Conservation (phyloP, 1,284 basidiomycete genomes). For the Sanghuangporus baumii region DNA sequence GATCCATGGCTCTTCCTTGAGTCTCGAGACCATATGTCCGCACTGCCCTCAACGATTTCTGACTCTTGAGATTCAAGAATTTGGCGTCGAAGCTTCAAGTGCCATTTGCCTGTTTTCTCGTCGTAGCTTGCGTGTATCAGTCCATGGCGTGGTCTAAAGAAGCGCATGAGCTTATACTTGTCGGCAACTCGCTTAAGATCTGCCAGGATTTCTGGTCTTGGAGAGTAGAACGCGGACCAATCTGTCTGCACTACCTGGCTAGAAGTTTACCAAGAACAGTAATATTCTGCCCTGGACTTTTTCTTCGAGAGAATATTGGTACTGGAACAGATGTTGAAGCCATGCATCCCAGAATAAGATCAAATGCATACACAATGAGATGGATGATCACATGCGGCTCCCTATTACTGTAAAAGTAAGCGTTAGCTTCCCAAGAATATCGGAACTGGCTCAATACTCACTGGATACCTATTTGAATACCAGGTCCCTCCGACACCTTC, state of each 20-base stretch:
- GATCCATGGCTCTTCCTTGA: slow-evolving; percentile 54
- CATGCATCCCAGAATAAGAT: background rate
- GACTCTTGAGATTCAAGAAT: slow-evolving; percentile 20
- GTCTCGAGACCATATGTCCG: slow-evolving; percentile 48
- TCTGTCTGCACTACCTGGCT: slow-evolving; percentile 32
- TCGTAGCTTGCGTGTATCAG: slow-evolving; percentile 45
- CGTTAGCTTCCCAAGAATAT: background rate
- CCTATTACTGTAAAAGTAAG: slow-evolving; percentile 27
- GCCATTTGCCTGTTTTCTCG: slow-evolving; percentile 48
- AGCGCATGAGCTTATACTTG: slow-evolving; percentile 49
- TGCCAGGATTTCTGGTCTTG: slow-evolving; percentile 48
- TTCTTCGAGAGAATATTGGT: slow-evolving; percentile 52
- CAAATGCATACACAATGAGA: slow-evolving; percentile 38
- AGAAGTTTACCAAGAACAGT: background rate
- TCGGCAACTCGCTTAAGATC: slow-evolving; percentile 51
- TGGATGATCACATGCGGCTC: slow-evolving; percentile 52
- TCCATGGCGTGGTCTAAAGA: slow-evolving; percentile 50
- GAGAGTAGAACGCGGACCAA: slow-evolving; percentile 56
- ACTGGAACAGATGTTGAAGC: slow-evolving; percentile 30
- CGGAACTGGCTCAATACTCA: slow-evolving; percentile 11
- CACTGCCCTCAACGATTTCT: slow-evolving; percentile 45
- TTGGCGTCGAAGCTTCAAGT: slow-evolving; percentile 40
- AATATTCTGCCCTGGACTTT: slow-evolving; percentile 31
- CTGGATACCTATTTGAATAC: slow-evolving; percentile 37
- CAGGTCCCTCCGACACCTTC: slow-evolving; percentile 58